Conservation (phyloP, 192 early-diverging fungal genomes). For the Gigaspora rosea region DNA sequence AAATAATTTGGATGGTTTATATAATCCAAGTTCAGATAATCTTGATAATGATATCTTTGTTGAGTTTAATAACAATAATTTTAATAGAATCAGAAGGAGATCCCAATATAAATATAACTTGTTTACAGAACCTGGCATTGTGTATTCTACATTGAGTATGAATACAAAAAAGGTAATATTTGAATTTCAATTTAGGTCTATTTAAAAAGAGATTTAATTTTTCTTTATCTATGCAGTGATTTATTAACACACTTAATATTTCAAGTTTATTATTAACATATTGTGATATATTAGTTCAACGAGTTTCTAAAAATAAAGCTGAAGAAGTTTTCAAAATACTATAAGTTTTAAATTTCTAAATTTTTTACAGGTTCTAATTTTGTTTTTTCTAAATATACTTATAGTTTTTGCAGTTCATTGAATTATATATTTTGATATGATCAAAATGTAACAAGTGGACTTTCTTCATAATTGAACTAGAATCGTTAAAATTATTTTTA, state of each 20-base stretch:
- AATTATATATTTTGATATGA: background rate
- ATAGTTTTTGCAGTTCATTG: background rate
- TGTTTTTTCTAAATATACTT: background rate
- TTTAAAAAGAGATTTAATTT: slow-evolving; percentile 24
- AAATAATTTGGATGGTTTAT: background rate
- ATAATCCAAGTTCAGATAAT: background rate
- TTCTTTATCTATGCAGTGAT: slow-evolving; percentile 15
- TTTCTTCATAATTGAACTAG: background rate
- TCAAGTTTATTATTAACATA: slow-evolving; percentile 7
- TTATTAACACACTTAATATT: slow-evolving; percentile 13
- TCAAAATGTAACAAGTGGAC: background rate
- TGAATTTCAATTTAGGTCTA: slow-evolving; percentile 18
- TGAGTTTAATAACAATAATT: background rate
- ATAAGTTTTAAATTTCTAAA: slow-evolving; percentile 23
- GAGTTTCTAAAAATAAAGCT: slow-evolving; percentile 6
- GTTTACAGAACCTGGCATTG: too few species aligned
- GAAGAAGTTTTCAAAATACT: slow-evolving; percentile 14
- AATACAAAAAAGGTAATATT: slow-evolving; percentile 14
- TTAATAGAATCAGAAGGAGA: background rate
- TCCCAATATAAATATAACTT: background rate
- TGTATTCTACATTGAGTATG: background rate
- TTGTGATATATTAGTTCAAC: slow-evolving; percentile 20
- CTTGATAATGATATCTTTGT: background rate
- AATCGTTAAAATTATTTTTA: background rate
- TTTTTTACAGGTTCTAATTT: slow-evolving; percentile 7